These are phyloP conservation scores for Pestalotiopsis sp. DNA, from an alignment of 2,329 filamentous ascomycete species.

Conservation along the genomic window DNA sequence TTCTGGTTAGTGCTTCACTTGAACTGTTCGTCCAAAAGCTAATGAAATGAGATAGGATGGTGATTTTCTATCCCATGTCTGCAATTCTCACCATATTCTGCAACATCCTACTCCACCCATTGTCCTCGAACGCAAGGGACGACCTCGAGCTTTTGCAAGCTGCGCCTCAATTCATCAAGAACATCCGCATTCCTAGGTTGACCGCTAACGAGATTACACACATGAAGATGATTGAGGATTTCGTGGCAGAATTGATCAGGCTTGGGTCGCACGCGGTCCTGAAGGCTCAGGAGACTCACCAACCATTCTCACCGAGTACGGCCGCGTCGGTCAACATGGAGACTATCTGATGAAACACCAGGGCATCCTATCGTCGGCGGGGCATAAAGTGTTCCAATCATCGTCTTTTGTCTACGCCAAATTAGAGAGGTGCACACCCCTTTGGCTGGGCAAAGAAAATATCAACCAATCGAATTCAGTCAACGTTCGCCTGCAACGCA, in stretches of 20 bases:
- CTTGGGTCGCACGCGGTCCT: slow-evolving; percentile 39
- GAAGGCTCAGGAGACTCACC: slow-evolving; percentile 24
- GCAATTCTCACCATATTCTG: slow-evolving; percentile 57
- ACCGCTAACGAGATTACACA: slow-evolving; percentile 36
- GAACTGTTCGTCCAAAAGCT: slow-evolving; percentile 2
- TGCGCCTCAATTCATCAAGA: slow-evolving; percentile 44
- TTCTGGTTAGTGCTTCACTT: slow-evolving; percentile 45
- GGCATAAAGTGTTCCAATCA: not conserved
- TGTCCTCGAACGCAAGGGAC: slow-evolving; percentile 39
- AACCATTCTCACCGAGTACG: not conserved
- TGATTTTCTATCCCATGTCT: slow-evolving; percentile 58
- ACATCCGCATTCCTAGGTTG: slow-evolving; percentile 33
- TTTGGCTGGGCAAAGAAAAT: not conserved
- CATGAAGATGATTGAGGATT: slow-evolving; percentile 39
- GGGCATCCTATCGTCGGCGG: not conserved
- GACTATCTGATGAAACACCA: not conserved
- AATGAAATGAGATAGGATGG: slow-evolving; percentile 41
- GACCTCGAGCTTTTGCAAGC: slow-evolving; percentile 49
- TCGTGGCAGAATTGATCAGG: slow-evolving; percentile 37
- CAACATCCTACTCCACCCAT: slow-evolving; percentile 52
- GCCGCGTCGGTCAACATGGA: not conserved
- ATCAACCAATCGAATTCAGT: not conserved
- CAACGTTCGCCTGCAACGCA: not conserved
- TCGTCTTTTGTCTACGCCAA: not conserved
- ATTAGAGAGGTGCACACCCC: not conserved